These are phyloP conservation scores for Sugiyamaella castrensis DNA, from an alignment of 1,139 yeast genomes.

Conservation along the genomic window DNA sequence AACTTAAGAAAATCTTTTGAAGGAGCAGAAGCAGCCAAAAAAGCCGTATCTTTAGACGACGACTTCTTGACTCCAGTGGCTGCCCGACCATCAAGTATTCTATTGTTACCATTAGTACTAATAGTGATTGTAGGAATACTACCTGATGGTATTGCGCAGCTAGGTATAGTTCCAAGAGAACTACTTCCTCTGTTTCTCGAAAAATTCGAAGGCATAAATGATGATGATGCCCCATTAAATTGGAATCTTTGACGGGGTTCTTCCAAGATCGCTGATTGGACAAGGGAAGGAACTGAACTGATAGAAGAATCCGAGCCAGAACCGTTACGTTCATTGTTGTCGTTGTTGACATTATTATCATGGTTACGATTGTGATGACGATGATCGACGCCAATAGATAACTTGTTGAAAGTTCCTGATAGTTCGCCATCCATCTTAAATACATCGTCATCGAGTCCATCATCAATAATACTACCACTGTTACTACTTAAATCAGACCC, in stretches of 20 bases:
- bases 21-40: conserved; percentile 19
- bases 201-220: conserved; percentile 4
- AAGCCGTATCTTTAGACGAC: neutral
- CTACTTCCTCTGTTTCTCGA: too few relatives aligned
- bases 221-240: conserved; percentile 9
- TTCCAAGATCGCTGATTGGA: conserved; percentile 24
- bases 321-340: conserved; percentile 15
- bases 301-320: conserved; percentile 25
- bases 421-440: conserved; percentile 33
- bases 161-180: too few relatives aligned
- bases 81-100: too few relatives aligned
- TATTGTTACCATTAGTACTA: too few relatives aligned
- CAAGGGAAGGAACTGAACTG: conserved; percentile 32
- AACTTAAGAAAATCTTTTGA: conserved; percentile 29
- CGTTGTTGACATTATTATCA: conserved; percentile 14
- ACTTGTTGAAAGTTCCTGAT: conserved; percentile 13
- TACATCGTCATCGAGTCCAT: conserved; percentile 24
- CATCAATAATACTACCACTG: conserved; percentile 14
- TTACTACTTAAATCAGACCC: conserved; percentile 13
- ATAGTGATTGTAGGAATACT: neutral
- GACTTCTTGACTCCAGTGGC: too few relatives aligned
- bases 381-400: neutral
- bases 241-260: conserved; percentile 8
- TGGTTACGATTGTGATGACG: neutral
- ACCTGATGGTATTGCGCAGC: too few relatives aligned